Evolutionary conservation across 139 green algal genomes (phyloP).

Genomic region (Chlamydomonas sphaeroides): DNA sequence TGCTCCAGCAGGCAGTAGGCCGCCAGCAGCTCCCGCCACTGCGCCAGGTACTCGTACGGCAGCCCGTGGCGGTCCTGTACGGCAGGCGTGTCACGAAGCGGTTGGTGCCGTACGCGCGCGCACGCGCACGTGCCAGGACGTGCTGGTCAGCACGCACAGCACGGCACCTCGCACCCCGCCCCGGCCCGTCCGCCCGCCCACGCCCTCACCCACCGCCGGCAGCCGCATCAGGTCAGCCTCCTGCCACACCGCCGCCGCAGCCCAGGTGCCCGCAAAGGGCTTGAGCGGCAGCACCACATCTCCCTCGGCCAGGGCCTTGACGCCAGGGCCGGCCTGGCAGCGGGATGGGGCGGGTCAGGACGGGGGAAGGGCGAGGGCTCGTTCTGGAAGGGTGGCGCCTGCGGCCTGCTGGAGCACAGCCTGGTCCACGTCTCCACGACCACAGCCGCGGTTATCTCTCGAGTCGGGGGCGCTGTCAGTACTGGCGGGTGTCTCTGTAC

Average conservation of each 20-base stretch:
- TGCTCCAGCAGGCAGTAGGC: constrained; percentile 90
- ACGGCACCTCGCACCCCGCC: background rate
- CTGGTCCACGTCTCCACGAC: no score
- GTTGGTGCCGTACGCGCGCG: no score
- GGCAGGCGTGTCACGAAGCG: no score
- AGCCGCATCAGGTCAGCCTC: constrained; percentile 78
- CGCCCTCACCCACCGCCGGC: background rate
- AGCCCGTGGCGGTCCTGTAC: constrained; percentile 40
- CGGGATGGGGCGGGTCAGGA: background rate
- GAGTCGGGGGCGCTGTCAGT: no score
- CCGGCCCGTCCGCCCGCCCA: background rate
- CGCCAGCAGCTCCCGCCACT: constrained; percentile 80
- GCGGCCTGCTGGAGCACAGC: no score
- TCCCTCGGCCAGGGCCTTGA: constrained; percentile 76
- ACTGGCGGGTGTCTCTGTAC: no score
- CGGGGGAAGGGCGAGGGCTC: background rate
- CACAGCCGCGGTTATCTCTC: no score
- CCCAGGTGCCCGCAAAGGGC: constrained; percentile 83
- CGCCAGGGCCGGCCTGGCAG: constrained; percentile 83
- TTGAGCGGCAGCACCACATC: constrained; percentile 84
- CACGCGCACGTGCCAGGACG: no score
- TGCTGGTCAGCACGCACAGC: no score
- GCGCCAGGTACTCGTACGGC: constrained; percentile 71
- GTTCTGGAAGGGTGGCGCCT: no score
- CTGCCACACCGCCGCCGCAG: constrained; percentile 67